A percentile compares a stretch with the other conserved stretches of the same genome.
Evolutionary conservation across 805 yeast species (phyloP).

Genomic region (Yamadazyma philogaea): DNA sequence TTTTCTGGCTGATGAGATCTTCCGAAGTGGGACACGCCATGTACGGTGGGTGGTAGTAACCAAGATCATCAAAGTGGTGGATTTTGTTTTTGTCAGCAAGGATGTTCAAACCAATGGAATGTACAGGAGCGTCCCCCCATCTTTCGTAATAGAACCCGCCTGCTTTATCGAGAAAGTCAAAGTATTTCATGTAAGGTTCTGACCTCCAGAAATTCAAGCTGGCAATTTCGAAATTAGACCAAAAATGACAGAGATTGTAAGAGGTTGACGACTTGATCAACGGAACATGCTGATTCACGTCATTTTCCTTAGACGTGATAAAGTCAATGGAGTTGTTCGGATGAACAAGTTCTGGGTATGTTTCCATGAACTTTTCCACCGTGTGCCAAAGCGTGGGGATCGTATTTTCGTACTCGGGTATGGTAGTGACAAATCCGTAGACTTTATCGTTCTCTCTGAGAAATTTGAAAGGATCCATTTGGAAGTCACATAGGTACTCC

Average conservation of each 20-base stretch:
- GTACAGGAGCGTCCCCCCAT: constrained; percentile 58
- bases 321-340: constrained; percentile 46
- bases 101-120: constrained; percentile 34
- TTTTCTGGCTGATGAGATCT: constrained; percentile 31
- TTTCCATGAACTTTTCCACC: constrained; percentile 43
- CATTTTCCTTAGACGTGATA: constrained; percentile 42
- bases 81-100: constrained; percentile 35
- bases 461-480: constrained; percentile 50
- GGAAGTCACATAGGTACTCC: constrained; percentile 53
- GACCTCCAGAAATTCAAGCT: constrained; percentile 50
- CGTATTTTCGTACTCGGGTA: constrained; percentile 51
- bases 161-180: constrained; percentile 43
- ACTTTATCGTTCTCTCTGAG: constrained; percentile 41
- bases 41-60: constrained; percentile 43
- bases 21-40: constrained; percentile 38
- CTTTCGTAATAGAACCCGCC: constrained; percentile 59
- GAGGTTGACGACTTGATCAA: constrained; percentile 22
- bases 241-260: constrained; percentile 59
- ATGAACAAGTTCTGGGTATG: constrained; percentile 45
- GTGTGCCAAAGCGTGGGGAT: constrained; percentile 52
- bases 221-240: constrained; percentile 63
- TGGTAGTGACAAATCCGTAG: constrained; percentile 51
- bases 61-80: constrained; percentile 45
- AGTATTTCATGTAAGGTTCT: constrained; percentile 43
- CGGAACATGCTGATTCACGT: constrained; percentile 19